Percentiles rank a stretch among this genome's conserved stretches.
These are phyloP conservation scores for Cladosporium austrohemisphaericum DNA, from an alignment of 2,329 filamentous ascomycete genomes.

Conservation along the genomic window DNA sequence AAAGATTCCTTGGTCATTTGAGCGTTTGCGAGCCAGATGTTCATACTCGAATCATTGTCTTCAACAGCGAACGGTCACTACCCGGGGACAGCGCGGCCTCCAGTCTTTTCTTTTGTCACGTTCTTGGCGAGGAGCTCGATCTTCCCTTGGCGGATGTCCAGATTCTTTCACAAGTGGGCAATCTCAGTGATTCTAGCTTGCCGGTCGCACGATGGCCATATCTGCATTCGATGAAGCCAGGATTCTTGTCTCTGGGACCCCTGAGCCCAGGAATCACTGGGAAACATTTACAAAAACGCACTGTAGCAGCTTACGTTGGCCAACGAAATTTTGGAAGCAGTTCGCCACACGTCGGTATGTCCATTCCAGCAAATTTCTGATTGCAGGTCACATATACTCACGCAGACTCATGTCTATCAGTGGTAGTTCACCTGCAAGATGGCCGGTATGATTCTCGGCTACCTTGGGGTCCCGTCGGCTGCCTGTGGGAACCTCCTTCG, in stretches of 20 bases:
- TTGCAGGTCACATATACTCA: too few relatives aligned
- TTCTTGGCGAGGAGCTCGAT: not conserved
- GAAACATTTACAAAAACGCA: too few relatives aligned
- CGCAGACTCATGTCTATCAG: not conserved
- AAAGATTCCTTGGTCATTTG: not conserved
- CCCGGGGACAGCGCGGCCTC: not conserved
- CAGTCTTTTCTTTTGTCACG: not conserved
- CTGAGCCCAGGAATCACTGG: too few relatives aligned
- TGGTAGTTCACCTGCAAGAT: not conserved
- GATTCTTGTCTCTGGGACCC: not conserved
- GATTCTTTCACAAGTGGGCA: not conserved
- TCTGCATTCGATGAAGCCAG: not conserved
- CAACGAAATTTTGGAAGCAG: not conserved
- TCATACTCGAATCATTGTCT: not conserved
- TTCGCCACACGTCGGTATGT: not conserved
- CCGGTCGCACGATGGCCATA: not conserved
- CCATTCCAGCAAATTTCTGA: too few relatives aligned
- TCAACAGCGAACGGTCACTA: not conserved
- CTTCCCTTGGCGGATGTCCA: not conserved
- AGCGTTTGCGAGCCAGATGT: not conserved
- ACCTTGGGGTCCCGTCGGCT: not conserved
- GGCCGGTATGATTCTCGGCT: not conserved
- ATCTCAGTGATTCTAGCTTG: not conserved
- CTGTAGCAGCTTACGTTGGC: not conserved
- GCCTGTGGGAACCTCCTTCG: not conserved